Base-by-base conservation (phyloP, 2,329 filamentous ascomycete species). In the Botrytis galanthina region DNA sequence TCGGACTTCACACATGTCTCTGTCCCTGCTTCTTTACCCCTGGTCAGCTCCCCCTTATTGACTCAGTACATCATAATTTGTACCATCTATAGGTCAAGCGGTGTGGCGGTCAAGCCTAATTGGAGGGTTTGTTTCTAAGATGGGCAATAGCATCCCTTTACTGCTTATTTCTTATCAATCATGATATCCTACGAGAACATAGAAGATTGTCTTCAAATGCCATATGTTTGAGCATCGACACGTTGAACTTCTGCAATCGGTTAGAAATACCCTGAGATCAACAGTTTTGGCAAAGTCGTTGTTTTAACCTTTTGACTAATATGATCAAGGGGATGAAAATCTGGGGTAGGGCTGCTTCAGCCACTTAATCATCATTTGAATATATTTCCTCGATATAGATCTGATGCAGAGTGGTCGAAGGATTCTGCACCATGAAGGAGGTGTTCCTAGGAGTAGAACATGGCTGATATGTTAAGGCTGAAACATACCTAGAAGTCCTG, bases 81-180 rank as follows among this genome's bases (percentile, higher is more conserved):
- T 16, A 16, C 22, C 16, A 26, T 68, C n/a, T 29, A 42, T 29
- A 54, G 48, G 22, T 26, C 20, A 14, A 37, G 48, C 26, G 48
- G 48, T 54, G 26, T 54, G 48, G 46, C 64, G 64, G 64, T 57
- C 64, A 68, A 59, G 48, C 48, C 66, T 48, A 16, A 57, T 4
- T 26, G 8, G 9, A 29, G 39, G 26, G n/a, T 42, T 14, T 39
- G 35, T 37, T 69, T 7, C 7, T 12, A 22, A 42, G 18, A 57
- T 69, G 51, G 48, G 66, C 16, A 29, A 18, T 44, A 16, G n/a
- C n/a, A 29, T 69, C 5, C 48, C 42, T 42, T 57, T 22, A 57
- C 16, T 69, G 48, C 5, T 42, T 6, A 18, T 32, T 44, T 57
- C 35, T 9, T 32, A n/a, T 39, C 35, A 67, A 5, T 26, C 5